Conservation (phyloP, 306 rosid genomes). For the Senna tora region DNA sequence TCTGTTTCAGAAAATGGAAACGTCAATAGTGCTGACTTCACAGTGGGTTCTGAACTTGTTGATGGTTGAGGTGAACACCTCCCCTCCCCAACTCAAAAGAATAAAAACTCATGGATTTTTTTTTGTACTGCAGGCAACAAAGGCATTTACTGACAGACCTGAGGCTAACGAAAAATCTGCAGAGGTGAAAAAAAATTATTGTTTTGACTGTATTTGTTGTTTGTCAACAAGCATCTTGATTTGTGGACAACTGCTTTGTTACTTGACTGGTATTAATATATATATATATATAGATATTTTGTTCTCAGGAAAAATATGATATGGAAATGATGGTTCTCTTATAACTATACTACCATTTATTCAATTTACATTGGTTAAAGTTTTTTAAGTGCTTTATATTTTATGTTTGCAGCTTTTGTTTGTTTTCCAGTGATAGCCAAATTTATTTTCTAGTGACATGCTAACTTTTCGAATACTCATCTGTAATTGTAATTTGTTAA, state of each 20-base stretch:
- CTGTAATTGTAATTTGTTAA: constrained; percentile 3
- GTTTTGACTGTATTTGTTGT: constrained; percentile 5
- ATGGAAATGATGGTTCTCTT: constrained; percentile 25
- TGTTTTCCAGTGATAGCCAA: neutral
- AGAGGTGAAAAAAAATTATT: constrained; percentile 58
- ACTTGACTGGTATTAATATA: neutral
- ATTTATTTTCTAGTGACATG: no score
- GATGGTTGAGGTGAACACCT: constrained; percentile 14
- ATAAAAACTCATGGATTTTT: constrained; percentile 12
- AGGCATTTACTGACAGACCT: constrained; percentile 53
- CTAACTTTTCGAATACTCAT: neutral
- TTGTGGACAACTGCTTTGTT: constrained; percentile 2
- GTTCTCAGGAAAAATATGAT: constrained; percentile 6
- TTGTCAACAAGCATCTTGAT: constrained; percentile 19
- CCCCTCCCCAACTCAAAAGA: neutral
- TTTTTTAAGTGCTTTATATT: neutral
- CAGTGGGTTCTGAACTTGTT: constrained; percentile 59
- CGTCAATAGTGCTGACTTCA: constrained; percentile 52
- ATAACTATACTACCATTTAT: neutral
- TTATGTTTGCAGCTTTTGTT: neutral
- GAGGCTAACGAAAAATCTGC: constrained; percentile 68
- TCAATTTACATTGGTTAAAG: constrained; percentile 15
- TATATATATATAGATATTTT: neutral
- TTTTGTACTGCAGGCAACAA: constrained; percentile 60
- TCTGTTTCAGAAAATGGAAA: constrained; percentile 76